Base-by-base conservation (phyloP, 441 rosid genomes). In the Populus hybrid region DNA sequence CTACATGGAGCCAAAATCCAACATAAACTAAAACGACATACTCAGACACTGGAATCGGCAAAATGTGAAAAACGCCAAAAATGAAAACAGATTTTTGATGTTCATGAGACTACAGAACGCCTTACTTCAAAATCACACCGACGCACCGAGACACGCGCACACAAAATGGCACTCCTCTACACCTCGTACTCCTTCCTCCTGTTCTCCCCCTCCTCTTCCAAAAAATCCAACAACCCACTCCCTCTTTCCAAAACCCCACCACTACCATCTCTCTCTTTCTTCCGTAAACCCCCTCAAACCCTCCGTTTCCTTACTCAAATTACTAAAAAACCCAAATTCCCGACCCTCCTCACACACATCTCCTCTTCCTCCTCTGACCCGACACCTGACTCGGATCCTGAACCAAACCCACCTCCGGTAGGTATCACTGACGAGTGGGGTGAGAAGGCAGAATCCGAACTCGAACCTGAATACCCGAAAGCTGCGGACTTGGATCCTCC, bases 391-490 rank as follows among this genome's bases (percentile, higher is more conserved):
- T 42, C 80, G 4, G 73, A 53, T 32, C 53, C 85, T 14, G 4
- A 14, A 65, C 69, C 67, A 30, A 34, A 70, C 72, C 57, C 82
- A 3, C 21, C 50, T 69, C 77, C 80, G 3, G 11, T 82, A 0
- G 63, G 64, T 35, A 34, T 88, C 78, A 85, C 94, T 11, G 98
- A 95, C 78, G 96, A 93, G 81, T 95, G 99, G 99, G 96, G 98
- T 0, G 99, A 95, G 73, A 90, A 86, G 71, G 21, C 78, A 12
- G 85, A 77, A 8, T 26, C 85, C 32, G 32, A 30, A 30, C 32
- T 30, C 28, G 91, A 78, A 68, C 76, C 87, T 81, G 80, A 85
- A 24, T 70, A 75, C 72, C 68, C 79, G 46, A 75, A 73, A 80
- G 78, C 73, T 86, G 59, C 88, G 24, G 95, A 92, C 2, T 82